Percentiles rank a stretch among this genome's conserved stretches.
Conservation (phyloP, 257 asterid genomes). For the Osmanthus fragrans region DNA sequence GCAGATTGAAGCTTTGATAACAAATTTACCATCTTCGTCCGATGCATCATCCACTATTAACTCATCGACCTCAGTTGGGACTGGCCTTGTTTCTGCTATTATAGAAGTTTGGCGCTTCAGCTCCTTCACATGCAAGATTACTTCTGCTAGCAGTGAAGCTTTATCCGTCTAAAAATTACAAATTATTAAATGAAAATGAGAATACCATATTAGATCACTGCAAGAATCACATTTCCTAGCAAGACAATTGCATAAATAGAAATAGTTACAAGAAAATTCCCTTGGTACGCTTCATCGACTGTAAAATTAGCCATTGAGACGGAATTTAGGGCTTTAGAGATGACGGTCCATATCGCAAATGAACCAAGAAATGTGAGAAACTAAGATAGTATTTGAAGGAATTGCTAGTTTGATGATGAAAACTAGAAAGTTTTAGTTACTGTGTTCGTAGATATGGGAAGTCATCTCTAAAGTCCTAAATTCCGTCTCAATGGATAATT, state of each 20-base stretch:
- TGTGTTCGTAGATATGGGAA: no score
- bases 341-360: no score
- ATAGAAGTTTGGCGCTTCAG: constrained; percentile 68
- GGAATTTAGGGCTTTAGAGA: no score
- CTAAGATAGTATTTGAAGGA: no score
- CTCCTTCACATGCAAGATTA: constrained; percentile 86
- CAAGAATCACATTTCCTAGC: not conserved
- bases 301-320: no score
- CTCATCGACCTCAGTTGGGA: constrained; percentile 79
- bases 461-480: no score
- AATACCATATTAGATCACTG: not conserved
- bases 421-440: not conserved
- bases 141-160: constrained; percentile 92
- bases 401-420: not conserved
- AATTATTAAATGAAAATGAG: not conserved
- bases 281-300: no score
- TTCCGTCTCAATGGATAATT: no score
- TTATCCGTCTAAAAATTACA: constrained; percentile 59
- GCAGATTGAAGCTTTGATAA: constrained; percentile 77
- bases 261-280: no score
- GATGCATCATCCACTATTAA: constrained; percentile 65
- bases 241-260: not conserved
- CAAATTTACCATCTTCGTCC: constrained; percentile 59
- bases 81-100: constrained; percentile 52
- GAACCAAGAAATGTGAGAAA: no score